A percentile compares a stretch with the other conserved stretches of the same genome.
phyloP scores from a whole-genome alignment of 768 basidiomycete genomes.

The Pleurotus pulmonarius region DNA sequence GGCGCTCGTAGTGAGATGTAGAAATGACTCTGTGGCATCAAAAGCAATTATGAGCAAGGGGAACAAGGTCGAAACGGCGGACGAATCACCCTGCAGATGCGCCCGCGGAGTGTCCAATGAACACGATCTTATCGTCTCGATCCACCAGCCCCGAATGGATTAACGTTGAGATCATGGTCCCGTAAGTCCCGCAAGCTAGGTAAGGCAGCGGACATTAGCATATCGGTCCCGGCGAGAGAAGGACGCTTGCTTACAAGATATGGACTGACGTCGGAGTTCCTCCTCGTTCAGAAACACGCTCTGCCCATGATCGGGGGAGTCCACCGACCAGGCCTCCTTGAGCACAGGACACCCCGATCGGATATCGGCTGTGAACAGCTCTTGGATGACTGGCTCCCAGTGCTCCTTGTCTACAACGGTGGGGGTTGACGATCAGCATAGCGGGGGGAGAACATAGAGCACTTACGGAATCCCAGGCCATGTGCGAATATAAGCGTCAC shows the following conservation, averaged over 20 bases:
- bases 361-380: conserved; percentile 30
- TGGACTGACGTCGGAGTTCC: conserved; percentile 21
- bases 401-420: conserved; percentile 45
- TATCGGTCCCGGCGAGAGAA: no score
- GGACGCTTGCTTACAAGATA: no score
- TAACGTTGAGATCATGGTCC: conserved; percentile 43
- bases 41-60: not conserved
- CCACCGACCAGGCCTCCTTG: conserved; percentile 47
- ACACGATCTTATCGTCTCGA: conserved; percentile 44
- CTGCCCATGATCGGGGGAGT: conserved; percentile 55
- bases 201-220: not conserved
- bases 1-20: conserved; percentile 31
- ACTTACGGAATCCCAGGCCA: conserved; percentile 32
- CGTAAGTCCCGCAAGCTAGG: conserved; percentile 36
- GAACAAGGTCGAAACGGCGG: not conserved
- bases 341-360: conserved; percentile 25
- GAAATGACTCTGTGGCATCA: conserved; percentile 31
- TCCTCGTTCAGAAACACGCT: conserved; percentile 45
- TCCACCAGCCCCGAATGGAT: conserved; percentile 47
- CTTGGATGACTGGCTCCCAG: conserved; percentile 53
- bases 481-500: conserved; percentile 49
- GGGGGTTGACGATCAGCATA: not conserved
- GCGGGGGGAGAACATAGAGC: not conserved
- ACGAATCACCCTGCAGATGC: conserved; percentile 37
- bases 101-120: conserved; percentile 56